Evolutionary conservation across 1,284 basidiomycete genomes (phyloP), one percentile per base, ranked within the genome.

Genomic region (Pisolithus thermaeus): DNA sequence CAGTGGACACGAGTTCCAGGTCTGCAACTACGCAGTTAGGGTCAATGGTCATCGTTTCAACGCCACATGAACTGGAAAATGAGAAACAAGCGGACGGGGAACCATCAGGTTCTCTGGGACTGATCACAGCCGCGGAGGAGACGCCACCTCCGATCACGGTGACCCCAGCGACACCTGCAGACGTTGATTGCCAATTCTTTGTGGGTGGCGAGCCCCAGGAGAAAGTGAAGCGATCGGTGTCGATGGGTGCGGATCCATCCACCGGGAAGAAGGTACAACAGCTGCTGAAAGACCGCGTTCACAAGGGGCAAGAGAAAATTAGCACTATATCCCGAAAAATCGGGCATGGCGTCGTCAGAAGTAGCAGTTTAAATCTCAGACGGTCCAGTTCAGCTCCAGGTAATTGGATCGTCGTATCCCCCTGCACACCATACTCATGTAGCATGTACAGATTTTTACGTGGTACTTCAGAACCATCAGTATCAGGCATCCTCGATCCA

Each of bases 401-500:
- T 87, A 59, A n/a, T 61, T 57, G 23, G 40, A 12, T 32, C 4
- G 50, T 42, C 41, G 20, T 23, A 23, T 25, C 3, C 4, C 18
- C 11, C 7, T 42, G 4, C 3, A 42, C 9, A 12, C 18, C 14
- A 20, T 14, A 27, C 41, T 42, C 20, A 42, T 16, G 14, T 4
- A 16, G 25, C 49, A 32, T 32, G 49, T 9, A 39, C 56, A 85
- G 85, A 89, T 58, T 84, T 89, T 55, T 77, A 85, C 55, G 76
- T 78, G 3, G 73, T 80, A 7, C 70, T 87, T 14, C 75, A 76
- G 8, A 79, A 79, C 32, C 75, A 77, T 5, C 76, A 80, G 1
- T 90, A 86, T 58, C 88, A 91, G 63, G 91, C 91, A 0, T 93
- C 91, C 0, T 93, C 90, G 1, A 92, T 92, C 49, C 90, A 92